These are phyloP conservation scores for Globisporangium carolinianum DNA, from an alignment of 352 stramenopile genomes.

Conservation along the genomic window DNA sequence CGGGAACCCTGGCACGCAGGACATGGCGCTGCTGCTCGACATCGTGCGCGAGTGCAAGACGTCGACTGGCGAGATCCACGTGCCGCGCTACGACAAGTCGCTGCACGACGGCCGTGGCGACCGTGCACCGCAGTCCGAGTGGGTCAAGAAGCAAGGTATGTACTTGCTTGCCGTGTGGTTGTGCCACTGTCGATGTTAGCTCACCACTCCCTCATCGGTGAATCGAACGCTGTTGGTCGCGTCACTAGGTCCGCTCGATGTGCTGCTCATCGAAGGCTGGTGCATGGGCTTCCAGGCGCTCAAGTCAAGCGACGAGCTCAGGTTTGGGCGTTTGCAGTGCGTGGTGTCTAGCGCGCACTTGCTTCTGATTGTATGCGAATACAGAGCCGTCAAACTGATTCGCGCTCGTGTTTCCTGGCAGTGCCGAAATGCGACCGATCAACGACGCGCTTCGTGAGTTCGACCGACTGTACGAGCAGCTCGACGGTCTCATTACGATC, in stretches of 20 bases:
- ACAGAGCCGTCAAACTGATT: background rate
- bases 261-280: constrained; percentile 83
- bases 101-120: constrained; percentile 65
- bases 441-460: constrained; percentile 60
- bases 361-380: background rate
- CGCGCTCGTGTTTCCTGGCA: constrained; percentile 9
- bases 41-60: constrained; percentile 55
- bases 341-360: background rate
- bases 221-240: background rate
- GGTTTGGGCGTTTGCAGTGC: constrained; percentile 12
- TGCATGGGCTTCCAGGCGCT: constrained; percentile 76
- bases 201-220: too few relatives aligned
- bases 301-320: constrained; percentile 23
- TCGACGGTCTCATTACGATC: constrained; percentile 68
- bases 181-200: too few relatives aligned
- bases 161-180: too few relatives aligned
- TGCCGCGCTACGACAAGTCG: constrained; percentile 82
- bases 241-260: constrained; percentile 54
- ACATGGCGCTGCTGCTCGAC: constrained; percentile 56
- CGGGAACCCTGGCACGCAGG: constrained; percentile 78
- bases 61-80: constrained; percentile 25
- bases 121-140: constrained; percentile 45
- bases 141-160: constrained; percentile 40
- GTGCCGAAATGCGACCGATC: constrained; percentile 49
- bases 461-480: constrained; percentile 53